Evolutionary conservation across 2,329 filamentous ascomycete genomes (phyloP).

Genomic region (Cytospora piceae): DNA sequence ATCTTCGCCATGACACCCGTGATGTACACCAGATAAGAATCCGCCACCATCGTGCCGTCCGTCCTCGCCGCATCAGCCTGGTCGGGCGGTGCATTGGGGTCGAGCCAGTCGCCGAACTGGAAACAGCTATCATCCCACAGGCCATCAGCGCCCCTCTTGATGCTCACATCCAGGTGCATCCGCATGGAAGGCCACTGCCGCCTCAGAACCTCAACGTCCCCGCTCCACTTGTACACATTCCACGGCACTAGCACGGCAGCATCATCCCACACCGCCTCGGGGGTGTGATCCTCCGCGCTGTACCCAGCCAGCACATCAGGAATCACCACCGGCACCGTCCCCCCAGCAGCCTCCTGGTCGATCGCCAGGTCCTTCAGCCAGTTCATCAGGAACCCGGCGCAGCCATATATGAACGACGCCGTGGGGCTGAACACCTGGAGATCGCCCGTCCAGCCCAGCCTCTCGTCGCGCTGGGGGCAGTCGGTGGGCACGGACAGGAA

Average conservation of each 20-base stretch:
- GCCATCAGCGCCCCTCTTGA: slow-evolving; percentile 36
- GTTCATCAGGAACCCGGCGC: slow-evolving; percentile 51
- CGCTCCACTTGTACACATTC: slow-evolving; percentile 38
- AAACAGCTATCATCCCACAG: slow-evolving; percentile 41
- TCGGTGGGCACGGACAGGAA: slow-evolving; percentile 62
- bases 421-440: slow-evolving; percentile 54
- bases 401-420: slow-evolving; percentile 57
- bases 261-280: slow-evolving; percentile 42
- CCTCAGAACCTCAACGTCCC: slow-evolving; percentile 37
- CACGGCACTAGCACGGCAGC: slow-evolving; percentile 39
- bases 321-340: slow-evolving; percentile 40
- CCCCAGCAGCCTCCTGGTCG: slow-evolving; percentile 40
- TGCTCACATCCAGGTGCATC: slow-evolving; percentile 36
- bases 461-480: slow-evolving; percentile 59
- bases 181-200: slow-evolving; percentile 39
- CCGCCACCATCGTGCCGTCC: slow-evolving; percentile 41
- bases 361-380: slow-evolving; percentile 54
- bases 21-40: slow-evolving; percentile 44
- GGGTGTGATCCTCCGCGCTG: slow-evolving; percentile 25
- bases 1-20: slow-evolving; percentile 38
- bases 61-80: slow-evolving; percentile 41
- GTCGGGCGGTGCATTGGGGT: slow-evolving; percentile 43
- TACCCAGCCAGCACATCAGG: slow-evolving; percentile 37
- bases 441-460: slow-evolving; percentile 58
- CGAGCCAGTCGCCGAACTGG: slow-evolving; percentile 48